Percentiles rank a stretch among this genome's conserved stretches.
Conservation (phyloP, 441 rosid species). For the Gossypium gossypioides region DNA sequence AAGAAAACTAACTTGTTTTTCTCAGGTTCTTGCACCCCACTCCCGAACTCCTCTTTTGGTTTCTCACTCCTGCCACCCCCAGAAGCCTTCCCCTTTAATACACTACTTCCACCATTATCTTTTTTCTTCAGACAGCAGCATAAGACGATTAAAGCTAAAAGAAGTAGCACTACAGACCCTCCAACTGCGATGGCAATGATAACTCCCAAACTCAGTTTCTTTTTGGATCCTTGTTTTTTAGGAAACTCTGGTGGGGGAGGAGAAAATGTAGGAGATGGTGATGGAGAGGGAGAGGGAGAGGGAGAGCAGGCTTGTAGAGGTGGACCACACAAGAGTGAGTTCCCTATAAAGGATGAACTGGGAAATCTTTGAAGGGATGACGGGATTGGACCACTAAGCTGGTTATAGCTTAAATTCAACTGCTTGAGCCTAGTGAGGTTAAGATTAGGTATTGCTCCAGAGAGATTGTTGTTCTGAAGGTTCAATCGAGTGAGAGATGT, state of each 20-base stretch:
- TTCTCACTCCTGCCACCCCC: slow-evolving; percentile 54
- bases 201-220: slow-evolving; percentile 33
- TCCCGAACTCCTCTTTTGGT: slow-evolving; percentile 82
- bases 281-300: slow-evolving; percentile 38
- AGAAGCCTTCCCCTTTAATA: slow-evolving; percentile 37
- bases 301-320: slow-evolving; percentile 54
- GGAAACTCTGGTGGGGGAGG: slow-evolving; percentile 35
- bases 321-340: slow-evolving; percentile 56
- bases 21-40: slow-evolving; percentile 86
- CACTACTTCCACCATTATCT: slow-evolving; percentile 30
- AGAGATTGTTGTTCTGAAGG: slow-evolving; percentile 46
- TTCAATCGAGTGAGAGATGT: slow-evolving; percentile 35
- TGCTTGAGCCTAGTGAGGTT: slow-evolving; percentile 30
- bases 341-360: slow-evolving; percentile 51
- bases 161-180: slow-evolving; percentile 34
- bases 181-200: slow-evolving; percentile 50
- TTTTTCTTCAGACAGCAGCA: slow-evolving; percentile 49
- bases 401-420: slow-evolving; percentile 56
- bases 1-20: slow-evolving; percentile 67
- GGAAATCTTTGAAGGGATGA: slow-evolving; percentile 40
- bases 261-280: slow-evolving; percentile 32
- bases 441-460: slow-evolving; percentile 47
- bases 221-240: slow-evolving; percentile 26
- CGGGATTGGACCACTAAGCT: slow-evolving; percentile 55
- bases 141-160: slow-evolving; percentile 27